Percentiles rank a stretch among this genome's conserved stretches.
phyloP scores from a whole-genome alignment of 345 rosid genomes.

The Citrus inodora region DNA sequence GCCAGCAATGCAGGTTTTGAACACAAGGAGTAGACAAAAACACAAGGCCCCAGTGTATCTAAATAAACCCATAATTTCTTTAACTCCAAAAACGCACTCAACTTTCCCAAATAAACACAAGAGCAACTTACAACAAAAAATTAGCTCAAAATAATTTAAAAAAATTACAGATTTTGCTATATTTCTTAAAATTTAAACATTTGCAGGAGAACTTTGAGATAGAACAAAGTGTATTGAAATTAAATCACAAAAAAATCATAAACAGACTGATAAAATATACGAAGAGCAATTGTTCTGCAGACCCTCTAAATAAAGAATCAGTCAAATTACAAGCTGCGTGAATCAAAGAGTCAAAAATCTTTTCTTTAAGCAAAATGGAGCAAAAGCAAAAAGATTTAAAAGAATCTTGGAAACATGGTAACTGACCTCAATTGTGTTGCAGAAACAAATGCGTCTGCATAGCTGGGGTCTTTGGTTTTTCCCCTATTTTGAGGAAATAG shows the following conservation, averaged over 20 bases:
- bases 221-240: not conserved
- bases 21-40: conserved; percentile 20
- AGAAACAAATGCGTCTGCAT: not conserved
- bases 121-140: not conserved
- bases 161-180: not conserved
- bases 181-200: not conserved
- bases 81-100: not conserved
- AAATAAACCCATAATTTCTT: conserved; percentile 26
- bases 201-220: not conserved
- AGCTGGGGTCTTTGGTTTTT: not conserved
- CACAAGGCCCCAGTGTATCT: conserved; percentile 8
- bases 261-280: not conserved
- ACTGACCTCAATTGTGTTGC: not conserved
- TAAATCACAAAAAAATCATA: not conserved
- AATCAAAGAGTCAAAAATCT: not conserved
- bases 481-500: not conserved
- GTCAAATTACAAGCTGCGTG: not conserved
- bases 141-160: not conserved
- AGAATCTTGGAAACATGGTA: not conserved
- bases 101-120: not conserved
- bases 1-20: conserved; percentile 13
- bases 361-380: conserved; percentile 3
- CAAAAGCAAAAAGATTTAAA: not conserved
- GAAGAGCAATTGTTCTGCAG: not conserved
- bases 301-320: not conserved